These are phyloP conservation scores for Linum lewisii DNA, from an alignment of 345 rosid species.

Conservation along the genomic window DNA sequence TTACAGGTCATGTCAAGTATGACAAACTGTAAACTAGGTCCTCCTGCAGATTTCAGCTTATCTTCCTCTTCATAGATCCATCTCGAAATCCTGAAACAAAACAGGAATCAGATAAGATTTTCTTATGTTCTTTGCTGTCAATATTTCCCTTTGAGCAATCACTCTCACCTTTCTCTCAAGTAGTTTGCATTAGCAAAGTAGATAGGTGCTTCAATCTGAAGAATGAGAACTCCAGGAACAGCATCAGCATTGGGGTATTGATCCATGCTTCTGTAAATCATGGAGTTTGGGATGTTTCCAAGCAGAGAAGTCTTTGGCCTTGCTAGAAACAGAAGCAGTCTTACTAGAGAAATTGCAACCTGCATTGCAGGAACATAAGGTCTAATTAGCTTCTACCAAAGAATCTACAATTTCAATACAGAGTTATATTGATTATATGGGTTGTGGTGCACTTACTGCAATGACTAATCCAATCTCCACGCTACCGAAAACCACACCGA, in stretches of 20 bases:
- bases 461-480: neutral
- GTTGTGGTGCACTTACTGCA: neutral
- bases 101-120: neutral
- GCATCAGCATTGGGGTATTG: neutral
- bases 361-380: neutral
- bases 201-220: constrained; percentile 3
- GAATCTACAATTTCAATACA: no score
- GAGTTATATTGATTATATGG: no score
- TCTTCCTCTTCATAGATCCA: constrained; percentile 24
- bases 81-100: constrained; percentile 17
- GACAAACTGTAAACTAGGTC: constrained; percentile 15
- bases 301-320: neutral
- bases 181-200: constrained; percentile 1
- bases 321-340: neutral
- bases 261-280: constrained; percentile 4
- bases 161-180: neutral
- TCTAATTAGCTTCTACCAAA: neutral
- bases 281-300: constrained; percentile 1
- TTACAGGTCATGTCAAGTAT: constrained; percentile 21
- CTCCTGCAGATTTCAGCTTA: constrained; percentile 16
- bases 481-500: neutral
- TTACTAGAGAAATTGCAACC: neutral
- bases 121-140: no score
- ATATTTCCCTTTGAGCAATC: neutral
- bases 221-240: constrained; percentile 3